Base-by-base conservation (phyloP, 108 stramenopile species). In the Fistulifera solaris region DNA sequence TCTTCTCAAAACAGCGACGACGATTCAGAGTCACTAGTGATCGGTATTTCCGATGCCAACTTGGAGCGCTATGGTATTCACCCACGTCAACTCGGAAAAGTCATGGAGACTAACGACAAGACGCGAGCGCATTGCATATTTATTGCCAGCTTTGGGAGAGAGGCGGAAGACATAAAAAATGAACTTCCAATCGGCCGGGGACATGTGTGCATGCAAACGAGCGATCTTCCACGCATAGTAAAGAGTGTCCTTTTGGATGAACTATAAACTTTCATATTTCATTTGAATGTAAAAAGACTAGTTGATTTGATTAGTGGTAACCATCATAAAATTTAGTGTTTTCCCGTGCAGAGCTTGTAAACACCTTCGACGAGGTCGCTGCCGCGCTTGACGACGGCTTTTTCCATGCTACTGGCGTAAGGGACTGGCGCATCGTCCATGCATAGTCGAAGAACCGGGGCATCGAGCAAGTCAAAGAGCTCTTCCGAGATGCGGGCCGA, bases 371-470 rank as follows among this genome's bases (percentile, higher is more conserved):
- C 72, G 40, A 95, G 69, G 63, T 95, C 94, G 58, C 75, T 78
- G 59, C 83, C 85, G 50, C 94, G 68, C 81, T 95, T 95, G 38
- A 95, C 94, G 27, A 95, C 94, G 16, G 89, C 94, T 65, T 93
- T 74, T 62, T 98, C 96, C 96, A 98, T 98, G 45, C 82, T 91
- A 4, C 75, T 72, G 7, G 96, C 96, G 62, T 98, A 98, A 24
- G 96, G 96, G 19, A 97, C 96, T 41, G 81, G 81, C 13, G 96
- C 96, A 66, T 98, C 96, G 78, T 98, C 96, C 96, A 98, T 98
- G 59, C 95, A 98, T 47, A 98, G 75, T 41, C 96, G 80, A 72
- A 77, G 86, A 24, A 98, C 91, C 14, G 96, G 96, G 27, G 95
- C 91, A 75, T 98, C 96, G 23, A 98, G 81, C 38, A 94, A 73